Base-by-base conservation (phyloP, 2,329 filamentous ascomycete species). In the Amylocarpus encephaloides region DNA sequence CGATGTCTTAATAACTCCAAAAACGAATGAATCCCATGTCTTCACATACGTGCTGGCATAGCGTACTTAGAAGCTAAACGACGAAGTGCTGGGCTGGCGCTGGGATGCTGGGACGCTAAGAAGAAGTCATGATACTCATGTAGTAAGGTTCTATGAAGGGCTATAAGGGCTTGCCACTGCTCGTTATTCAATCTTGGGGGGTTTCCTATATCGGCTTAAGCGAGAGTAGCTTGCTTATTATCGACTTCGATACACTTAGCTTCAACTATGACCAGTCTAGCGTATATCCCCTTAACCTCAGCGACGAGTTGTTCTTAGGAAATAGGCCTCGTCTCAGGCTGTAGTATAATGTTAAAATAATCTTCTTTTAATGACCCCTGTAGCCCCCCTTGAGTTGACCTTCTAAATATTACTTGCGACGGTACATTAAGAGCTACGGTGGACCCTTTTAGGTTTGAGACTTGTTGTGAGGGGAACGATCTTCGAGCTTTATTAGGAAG, bases 21-120 rank as follows among this genome's bases (percentile, higher is more conserved):
- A 51, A 92, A 91, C 0, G 81, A 82, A 62, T 93, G 88, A 3
- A 96, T 95, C 0, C 87, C 91, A 86, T 74, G 0, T 0, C 88
- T 77, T 91, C 91, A 96, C 86, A 96, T 92, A 0, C 90, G 74
- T 0, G 87, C 88, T 0, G 90, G 90, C 88, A 96, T 95, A 0
- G 82, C 81, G 58, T 95, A 95, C n/a, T 48, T 48, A 2, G 46
- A 36, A 7, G 39, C 46, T 22, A 48, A 43, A 6, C 38, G 38
- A 9, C 38, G 5, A 7, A 48, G 19, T 3, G 46, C 79, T 0
- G 75, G 74, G 15, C 77, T 86, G 0, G 88, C 87, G 0, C 82
- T 84, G 0, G 88, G 90, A 62, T 96, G 89, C 57, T 95, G 89
- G 0, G 82, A 59, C 4, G 48, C 48, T 33, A 50, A 26, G 42